These are phyloP conservation scores for Maudiozyma pseudohumilis DNA, from an alignment of 805 yeast genomes.

Conservation along the genomic window DNA sequence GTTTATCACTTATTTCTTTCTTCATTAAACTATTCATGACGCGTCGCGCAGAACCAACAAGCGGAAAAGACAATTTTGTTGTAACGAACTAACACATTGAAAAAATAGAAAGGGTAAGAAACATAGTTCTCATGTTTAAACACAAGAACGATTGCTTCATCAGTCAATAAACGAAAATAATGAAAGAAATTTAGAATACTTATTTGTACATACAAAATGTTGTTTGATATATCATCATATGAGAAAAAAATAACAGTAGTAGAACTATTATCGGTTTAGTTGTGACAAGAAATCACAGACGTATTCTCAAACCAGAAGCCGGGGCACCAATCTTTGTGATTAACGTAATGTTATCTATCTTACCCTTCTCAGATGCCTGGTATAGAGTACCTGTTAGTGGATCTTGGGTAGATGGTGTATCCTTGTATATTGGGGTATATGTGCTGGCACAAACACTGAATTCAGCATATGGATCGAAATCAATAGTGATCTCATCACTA, in stretches of 20 bases:
- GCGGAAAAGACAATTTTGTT: too few species aligned
- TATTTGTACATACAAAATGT: too few species aligned
- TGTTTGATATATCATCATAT: too few species aligned
- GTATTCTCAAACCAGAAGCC: slow-evolving; percentile 74
- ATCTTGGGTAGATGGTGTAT: slow-evolving; percentile 57
- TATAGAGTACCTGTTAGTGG: slow-evolving; percentile 87
- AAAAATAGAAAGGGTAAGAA: too few species aligned
- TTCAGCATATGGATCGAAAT: slow-evolving; percentile 86
- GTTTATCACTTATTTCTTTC: too few species aligned
- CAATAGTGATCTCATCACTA: slow-evolving; percentile 79
- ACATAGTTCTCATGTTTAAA: too few species aligned
- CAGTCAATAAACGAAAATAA: too few species aligned
- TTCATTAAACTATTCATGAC: background rate
- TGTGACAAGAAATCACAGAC: slow-evolving; percentile 13
- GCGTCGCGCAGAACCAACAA: background rate
- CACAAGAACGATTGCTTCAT: too few species aligned
- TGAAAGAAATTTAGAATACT: too few species aligned
- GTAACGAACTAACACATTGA: too few species aligned
- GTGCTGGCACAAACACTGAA: slow-evolving; percentile 85
- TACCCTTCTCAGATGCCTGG: slow-evolving; percentile 66
- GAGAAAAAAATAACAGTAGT: too few species aligned
- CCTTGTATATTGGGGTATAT: slow-evolving; percentile 79
- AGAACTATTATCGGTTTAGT: too few species aligned
- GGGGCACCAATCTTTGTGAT: slow-evolving; percentile 82
- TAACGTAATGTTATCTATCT: slow-evolving; percentile 62